A percentile compares a stretch with the other conserved stretches of the same genome.
These are phyloP conservation scores for Psidium guajava DNA, from an alignment of 345 rosid genomes.

Conservation along the genomic window DNA sequence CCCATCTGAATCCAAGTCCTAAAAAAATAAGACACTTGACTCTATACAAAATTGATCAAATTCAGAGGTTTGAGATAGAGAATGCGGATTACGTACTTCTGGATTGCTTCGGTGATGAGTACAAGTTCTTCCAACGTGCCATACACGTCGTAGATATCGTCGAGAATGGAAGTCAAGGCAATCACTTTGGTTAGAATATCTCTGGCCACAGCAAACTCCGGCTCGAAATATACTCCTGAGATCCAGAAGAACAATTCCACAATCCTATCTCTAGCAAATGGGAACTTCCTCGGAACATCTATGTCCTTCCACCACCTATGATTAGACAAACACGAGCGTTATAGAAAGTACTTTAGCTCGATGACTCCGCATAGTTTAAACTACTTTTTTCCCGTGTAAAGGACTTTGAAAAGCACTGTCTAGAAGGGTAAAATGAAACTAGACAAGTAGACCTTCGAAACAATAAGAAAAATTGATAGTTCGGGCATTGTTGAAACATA, in stretches of 20 bases:
- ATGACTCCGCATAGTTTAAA: neutral
- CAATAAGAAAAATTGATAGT: neutral
- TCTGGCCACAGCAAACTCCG: neutral
- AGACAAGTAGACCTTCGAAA: neutral
- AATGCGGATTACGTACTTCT: slow-evolving; percentile 1
- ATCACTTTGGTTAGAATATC: slow-evolving; percentile 9
- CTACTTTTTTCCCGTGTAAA: neutral
- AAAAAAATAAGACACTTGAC: neutral
- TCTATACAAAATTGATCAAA: neutral
- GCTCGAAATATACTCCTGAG: neutral
- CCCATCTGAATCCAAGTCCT: slow-evolving; percentile 9
- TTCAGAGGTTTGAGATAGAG: neutral
- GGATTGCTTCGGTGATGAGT: slow-evolving; percentile 9
- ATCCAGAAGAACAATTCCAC: neutral
- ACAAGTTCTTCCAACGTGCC: slow-evolving; percentile 23
- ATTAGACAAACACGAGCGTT: neutral
- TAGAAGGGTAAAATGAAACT: neutral
- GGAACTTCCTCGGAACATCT: neutral
- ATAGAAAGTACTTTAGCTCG: neutral
- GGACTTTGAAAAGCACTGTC: neutral
- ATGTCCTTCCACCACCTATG: neutral
- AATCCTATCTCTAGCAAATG: neutral
- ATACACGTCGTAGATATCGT: slow-evolving; percentile 20
- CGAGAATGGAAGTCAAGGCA: slow-evolving; percentile 9
- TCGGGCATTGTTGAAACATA: neutral